Base-by-base conservation (phyloP, 2,329 filamentous ascomycete genomes). In the Dryadomyces quercivorus region DNA sequence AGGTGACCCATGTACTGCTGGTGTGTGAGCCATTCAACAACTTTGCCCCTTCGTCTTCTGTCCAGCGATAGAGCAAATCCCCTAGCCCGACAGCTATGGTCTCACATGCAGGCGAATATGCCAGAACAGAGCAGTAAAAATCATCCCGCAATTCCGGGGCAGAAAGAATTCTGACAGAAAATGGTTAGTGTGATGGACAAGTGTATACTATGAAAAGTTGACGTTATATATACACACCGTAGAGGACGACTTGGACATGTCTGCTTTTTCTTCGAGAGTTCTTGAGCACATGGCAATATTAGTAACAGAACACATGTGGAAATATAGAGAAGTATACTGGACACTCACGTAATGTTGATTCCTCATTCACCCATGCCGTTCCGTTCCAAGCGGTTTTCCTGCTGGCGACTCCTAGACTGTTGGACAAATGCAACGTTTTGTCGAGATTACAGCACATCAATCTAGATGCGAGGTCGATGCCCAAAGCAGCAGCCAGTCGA, bases 41-140 rank as follows among this genome's bases (percentile, higher is more conserved):
- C 42, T 77, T 75, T 20, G 89, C 85, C 3, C 86, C 85, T 34
- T 74, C 72, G 38, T 73, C 69, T 65, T 97, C 91, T 0, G 89
- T 92, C 93, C 92, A 98, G 5, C 88, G 80, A 66, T 95, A 96
- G 5, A 98, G 78, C 40, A 83, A 75, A 53, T 84, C 82, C 0
- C 84, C 85, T 15, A 97, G 75, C 0, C 88, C 92, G 18, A 97
- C 88, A 18, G 89, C 92, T 16, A 98, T 76, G 15, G 85, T 87
- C 53, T 86, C 80, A 51, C 82, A 79, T 8, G 80, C 86, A 44
- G 77, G 68, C 0, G 86, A 95, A 67, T 95, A 97, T 10, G 93
- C 89, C 53, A 98, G 75, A 2, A 91, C 77, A 0, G 91, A 93
- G 69, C 90, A 96, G 66, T 98, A 98, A 66, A 91, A 98, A 67